A percentile compares a stretch with the other conserved stretches of the same genome.
phyloP scores from a whole-genome alignment of 805 yeast species.

The Saccharomycopsis malanga region DNA sequence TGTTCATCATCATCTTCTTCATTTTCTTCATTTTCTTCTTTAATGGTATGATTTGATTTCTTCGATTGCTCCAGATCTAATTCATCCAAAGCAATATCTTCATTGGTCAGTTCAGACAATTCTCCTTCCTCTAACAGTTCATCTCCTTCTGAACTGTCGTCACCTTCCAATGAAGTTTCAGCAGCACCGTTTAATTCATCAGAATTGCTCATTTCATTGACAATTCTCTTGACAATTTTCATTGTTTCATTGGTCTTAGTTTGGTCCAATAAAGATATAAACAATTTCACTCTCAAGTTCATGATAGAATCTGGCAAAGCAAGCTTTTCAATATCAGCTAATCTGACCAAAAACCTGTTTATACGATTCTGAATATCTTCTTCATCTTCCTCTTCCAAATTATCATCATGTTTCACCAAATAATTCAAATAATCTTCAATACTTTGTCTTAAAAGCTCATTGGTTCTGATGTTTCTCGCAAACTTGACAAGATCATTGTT shows the following conservation, averaged over 20 bases:
- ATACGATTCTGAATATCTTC: not conserved
- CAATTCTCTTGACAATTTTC: conserved; percentile 7
- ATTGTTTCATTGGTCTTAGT: conserved; percentile 8
- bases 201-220: conserved; percentile 7
- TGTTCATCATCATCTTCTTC: conserved; percentile 1
- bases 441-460: conserved; percentile 26
- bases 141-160: not conserved
- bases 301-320: conserved; percentile 26
- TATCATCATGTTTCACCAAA: not conserved
- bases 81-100: not conserved
- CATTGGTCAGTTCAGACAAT: conserved; percentile 2
- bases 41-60: too few species aligned
- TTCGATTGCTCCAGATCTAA: too few species aligned
- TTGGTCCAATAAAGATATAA: conserved; percentile 26
- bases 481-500: conserved; percentile 24
- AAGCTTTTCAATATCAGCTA: conserved; percentile 25
- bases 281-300: conserved; percentile 26
- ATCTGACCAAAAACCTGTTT: conserved; percentile 16
- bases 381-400: not conserved
- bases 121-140: not conserved
- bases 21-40: conserved; percentile 1
- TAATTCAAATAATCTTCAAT: not conserved
- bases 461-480: conserved; percentile 26
- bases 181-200: conserved; percentile 13
- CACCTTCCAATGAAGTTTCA: not conserved